Percentiles rank a stretch among this genome's conserved stretches.
Evolutionary conservation across 2,329 filamentous ascomycete species (phyloP).

Genomic region (Penicillium griseofulvum): DNA sequence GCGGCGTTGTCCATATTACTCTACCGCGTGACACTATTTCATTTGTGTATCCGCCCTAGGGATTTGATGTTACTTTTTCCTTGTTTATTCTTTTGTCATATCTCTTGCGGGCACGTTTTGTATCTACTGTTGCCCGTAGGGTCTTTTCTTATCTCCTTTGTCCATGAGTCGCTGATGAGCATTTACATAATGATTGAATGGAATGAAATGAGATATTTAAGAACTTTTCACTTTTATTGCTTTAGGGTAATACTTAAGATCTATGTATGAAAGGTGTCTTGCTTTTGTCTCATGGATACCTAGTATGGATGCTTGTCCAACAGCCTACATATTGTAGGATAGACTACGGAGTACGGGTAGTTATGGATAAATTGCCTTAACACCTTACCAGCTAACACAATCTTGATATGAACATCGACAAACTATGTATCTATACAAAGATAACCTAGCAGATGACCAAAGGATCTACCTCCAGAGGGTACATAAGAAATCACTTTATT

Average conservation of each 20-base stretch:
- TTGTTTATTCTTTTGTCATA: not conserved
- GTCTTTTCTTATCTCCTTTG: conserved; percentile 6
- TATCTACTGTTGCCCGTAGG: not conserved
- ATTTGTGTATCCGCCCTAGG: not conserved
- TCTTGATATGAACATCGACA: too few species aligned
- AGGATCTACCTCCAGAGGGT: not conserved
- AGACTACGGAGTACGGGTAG: too few species aligned
- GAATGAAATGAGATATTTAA: conserved; percentile 8
- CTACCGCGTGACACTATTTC: not conserved
- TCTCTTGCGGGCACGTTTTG: not conserved
- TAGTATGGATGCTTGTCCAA: not conserved
- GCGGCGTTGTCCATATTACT: conserved; percentile 6
- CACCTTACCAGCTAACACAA: not conserved
- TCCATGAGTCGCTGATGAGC: conserved; percentile 1
- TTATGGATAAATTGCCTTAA: too few species aligned
- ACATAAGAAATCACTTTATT: not conserved
- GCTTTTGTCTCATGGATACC: not conserved
- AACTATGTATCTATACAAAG: not conserved
- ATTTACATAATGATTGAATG: conserved; percentile 10
- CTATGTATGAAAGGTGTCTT: not conserved
- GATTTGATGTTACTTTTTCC: not conserved
- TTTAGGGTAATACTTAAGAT: too few species aligned
- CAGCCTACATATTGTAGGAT: not conserved
- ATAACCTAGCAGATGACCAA: not conserved
- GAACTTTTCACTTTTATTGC: not conserved